Percentiles rank a stretch among this genome's conserved stretches.
Evolutionary conservation across 129 eudicot genomes (phyloP).

Genomic region (Centrapalus pauciflorus): DNA sequence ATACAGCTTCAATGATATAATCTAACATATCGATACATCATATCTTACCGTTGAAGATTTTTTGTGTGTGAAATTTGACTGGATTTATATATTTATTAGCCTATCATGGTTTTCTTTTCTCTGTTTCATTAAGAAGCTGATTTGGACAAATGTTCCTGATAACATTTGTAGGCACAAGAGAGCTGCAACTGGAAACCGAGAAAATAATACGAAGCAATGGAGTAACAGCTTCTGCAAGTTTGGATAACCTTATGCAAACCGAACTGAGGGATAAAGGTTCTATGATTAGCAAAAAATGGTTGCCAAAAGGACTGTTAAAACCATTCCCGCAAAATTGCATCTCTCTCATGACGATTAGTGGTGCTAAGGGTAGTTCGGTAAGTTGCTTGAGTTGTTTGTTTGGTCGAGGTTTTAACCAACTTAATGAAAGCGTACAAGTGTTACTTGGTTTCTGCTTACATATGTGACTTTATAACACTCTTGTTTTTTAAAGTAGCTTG

Average conservation of each 20-base stretch:
- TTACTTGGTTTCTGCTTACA: no score
- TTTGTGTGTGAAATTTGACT: background rate
- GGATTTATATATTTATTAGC: background rate
- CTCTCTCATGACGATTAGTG: slow-evolving; percentile 90
- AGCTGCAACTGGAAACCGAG: slow-evolving; percentile 75
- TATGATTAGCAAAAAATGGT: slow-evolving; percentile 63
- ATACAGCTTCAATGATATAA: no score
- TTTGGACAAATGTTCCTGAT: background rate
- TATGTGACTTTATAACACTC: background rate
- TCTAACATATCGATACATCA: no score
- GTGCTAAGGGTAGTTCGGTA: slow-evolving; percentile 98
- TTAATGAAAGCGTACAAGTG: no score
- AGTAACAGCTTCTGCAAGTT: slow-evolving; percentile 59
- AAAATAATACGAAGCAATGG: slow-evolving; percentile 57
- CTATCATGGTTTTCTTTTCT: background rate
- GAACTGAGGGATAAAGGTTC: slow-evolving; percentile 65
- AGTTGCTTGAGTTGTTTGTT: slow-evolving; percentile 21
- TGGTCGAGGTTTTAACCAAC: background rate
- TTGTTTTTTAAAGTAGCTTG: background rate
- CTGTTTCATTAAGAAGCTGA: background rate
- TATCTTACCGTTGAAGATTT: background rate
- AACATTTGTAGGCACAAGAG: slow-evolving; percentile 43
- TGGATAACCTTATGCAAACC: slow-evolving; percentile 81
- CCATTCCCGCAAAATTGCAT: slow-evolving; percentile 91
- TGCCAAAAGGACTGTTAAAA: slow-evolving; percentile 64